Percentiles rank a stretch among this genome's conserved stretches.
These are phyloP conservation scores for Entomortierella parvispora DNA, from an alignment of 192 early-diverging fungal genomes.

Conservation along the genomic window DNA sequence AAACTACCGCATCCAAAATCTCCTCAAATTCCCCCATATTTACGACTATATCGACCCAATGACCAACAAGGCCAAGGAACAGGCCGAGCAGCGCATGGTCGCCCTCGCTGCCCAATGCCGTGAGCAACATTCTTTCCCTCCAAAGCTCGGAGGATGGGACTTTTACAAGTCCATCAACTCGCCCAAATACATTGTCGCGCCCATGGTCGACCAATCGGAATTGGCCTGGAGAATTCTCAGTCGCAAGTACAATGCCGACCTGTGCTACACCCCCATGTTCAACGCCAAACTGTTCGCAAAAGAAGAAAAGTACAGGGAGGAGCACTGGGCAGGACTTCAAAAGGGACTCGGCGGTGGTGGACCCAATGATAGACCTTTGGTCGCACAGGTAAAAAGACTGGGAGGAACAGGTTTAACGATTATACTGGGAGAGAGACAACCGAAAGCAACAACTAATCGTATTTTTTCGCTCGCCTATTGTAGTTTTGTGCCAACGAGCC, in stretches of 20 bases:
- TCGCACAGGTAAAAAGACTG: slow-evolving; percentile 72
- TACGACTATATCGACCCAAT: background rate
- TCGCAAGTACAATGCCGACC: slow-evolving; percentile 82
- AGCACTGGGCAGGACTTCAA: slow-evolving; percentile 72
- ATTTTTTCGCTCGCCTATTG: too few species aligned
- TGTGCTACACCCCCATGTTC: slow-evolving; percentile 99
- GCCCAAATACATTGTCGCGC: slow-evolving; percentile 86
- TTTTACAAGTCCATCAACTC: slow-evolving; percentile 79
- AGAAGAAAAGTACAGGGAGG: slow-evolving; percentile 71
- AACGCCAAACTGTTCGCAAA: slow-evolving; percentile 89
- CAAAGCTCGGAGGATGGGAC: slow-evolving; percentile 81
- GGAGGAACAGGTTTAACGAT: background rate
- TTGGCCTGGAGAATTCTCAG: slow-evolving; percentile 94
- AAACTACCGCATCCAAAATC: background rate
- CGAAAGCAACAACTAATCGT: too few species aligned
- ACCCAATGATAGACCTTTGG: slow-evolving; percentile 79
- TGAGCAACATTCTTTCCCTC: slow-evolving; percentile 26
- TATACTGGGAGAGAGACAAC: too few species aligned
- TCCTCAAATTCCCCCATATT: slow-evolving; percentile 7
- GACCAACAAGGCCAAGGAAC: slow-evolving; percentile 34
- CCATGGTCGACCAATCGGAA: slow-evolving; percentile 98
- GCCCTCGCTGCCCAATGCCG: slow-evolving; percentile 30
- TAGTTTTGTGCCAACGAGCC: slow-evolving; percentile 99
- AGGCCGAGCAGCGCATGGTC: slow-evolving; percentile 28
- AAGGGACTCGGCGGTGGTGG: slow-evolving; percentile 54